These are phyloP conservation scores for Calophaca sinica DNA, from an alignment of 306 rosid species.

Conservation along the genomic window DNA sequence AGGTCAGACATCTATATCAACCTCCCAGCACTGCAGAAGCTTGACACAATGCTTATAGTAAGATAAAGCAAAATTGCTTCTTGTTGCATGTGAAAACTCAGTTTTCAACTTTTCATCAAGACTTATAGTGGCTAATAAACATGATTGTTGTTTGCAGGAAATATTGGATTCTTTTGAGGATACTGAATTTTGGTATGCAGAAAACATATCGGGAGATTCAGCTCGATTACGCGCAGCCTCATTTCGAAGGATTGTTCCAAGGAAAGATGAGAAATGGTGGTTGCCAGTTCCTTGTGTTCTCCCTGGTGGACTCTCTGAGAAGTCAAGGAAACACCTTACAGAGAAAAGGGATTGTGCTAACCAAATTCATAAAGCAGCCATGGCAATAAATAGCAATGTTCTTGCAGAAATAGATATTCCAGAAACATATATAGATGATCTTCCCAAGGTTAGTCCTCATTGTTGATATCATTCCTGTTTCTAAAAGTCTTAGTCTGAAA, in stretches of 20 bases:
- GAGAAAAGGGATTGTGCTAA: conserved; percentile 85
- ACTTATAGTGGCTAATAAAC: background rate
- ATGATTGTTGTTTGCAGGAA: conserved; percentile 59
- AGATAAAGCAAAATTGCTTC: conserved; percentile 41
- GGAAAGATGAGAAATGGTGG: conserved; percentile 99
- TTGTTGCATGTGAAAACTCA: background rate
- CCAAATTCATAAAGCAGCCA: conserved; percentile 96
- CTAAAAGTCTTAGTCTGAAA: conserved; percentile 15
- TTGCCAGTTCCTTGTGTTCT: conserved; percentile 90
- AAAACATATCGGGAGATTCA: conserved; percentile 75
- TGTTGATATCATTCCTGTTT: conserved; percentile 18
- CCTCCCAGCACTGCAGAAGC: conserved; percentile 95
- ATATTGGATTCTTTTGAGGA: conserved; percentile 79
- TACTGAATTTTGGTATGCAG: conserved; percentile 91
- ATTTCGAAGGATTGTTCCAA: conserved; percentile 62
- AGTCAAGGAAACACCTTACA: conserved; percentile 70
- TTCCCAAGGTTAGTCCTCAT: conserved; percentile 79
- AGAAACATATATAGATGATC: conserved; percentile 71
- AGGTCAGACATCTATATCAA: conserved; percentile 86
- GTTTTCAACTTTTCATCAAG: conserved; percentile 14
- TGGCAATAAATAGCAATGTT: conserved; percentile 85
- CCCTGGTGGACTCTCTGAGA: conserved; percentile 85
- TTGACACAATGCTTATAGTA: conserved; percentile 94
- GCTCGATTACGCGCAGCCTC: conserved; percentile 62
- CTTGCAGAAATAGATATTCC: conserved; percentile 93